Percentiles rank a stretch among this genome's conserved stretches.
Evolutionary conservation across 495 filamentous ascomycete species (phyloP).

Genomic region (Neurospora pannonica): DNA sequence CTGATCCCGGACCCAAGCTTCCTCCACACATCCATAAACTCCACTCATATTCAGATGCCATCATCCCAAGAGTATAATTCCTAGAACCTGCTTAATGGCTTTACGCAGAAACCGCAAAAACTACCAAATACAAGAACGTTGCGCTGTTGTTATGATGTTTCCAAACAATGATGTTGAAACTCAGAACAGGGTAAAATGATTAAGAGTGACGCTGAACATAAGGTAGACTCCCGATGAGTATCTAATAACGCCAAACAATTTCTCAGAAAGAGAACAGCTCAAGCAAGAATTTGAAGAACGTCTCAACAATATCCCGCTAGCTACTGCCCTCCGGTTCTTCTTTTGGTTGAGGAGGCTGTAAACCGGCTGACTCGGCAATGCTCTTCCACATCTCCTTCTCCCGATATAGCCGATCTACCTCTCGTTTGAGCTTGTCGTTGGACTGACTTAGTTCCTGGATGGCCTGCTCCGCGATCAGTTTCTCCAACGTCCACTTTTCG

Average conservation of each 20-base stretch:
- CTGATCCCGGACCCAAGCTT: neutral
- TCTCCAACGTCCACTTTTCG: constrained; percentile 95
- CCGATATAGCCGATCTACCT: constrained; percentile 60
- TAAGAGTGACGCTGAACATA: neutral
- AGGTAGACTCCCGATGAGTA: neutral
- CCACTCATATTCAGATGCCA: neutral
- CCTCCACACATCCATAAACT: neutral
- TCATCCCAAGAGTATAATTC: neutral
- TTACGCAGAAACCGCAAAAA: neutral
- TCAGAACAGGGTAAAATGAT: neutral
- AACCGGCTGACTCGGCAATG: constrained; percentile 64
- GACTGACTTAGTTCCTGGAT: constrained; percentile 80
- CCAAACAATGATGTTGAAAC: neutral
- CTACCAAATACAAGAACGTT: neutral
- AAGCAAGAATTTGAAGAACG: neutral
- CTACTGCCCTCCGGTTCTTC: constrained; percentile 26
- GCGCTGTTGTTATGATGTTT: neutral
- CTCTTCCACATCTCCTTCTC: constrained; percentile 83
- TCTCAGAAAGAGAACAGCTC: neutral
- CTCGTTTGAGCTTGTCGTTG: constrained; percentile 82
- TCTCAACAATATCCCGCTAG: constrained; percentile 4
- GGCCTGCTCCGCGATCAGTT: constrained; percentile 88
- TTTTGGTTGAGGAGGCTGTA: constrained; percentile 37
- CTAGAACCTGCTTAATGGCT: neutral
- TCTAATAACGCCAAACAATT: neutral